Base-by-base conservation (phyloP, 495 filamentous ascomycete genomes). In the Lasiosphaeria hispida region DNA sequence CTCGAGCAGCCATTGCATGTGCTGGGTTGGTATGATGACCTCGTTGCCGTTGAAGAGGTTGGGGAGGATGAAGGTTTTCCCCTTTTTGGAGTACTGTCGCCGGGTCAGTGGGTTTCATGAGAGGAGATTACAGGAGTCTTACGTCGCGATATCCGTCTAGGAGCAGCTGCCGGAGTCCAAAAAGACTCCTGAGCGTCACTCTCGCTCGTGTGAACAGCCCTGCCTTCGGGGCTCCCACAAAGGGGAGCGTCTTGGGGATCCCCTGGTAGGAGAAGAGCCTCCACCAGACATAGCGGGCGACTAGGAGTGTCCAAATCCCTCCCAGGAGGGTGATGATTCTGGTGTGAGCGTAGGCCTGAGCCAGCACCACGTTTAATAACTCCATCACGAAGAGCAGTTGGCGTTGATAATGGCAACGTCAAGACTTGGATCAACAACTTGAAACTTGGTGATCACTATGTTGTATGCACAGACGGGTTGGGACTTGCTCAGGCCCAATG, bases 1-100 rank as follows among this genome's bases (percentile, higher is more conserved):
- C 19, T 71, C 66, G 5, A 75, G 41, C n/a, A 80, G 66, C 75
- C 75, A 80, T 42, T 58, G 48, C n/a, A 75, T 62, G 17, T 72
- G 59, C 1, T 67, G 60, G 5, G 59, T 62, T 1, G 76, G 76
- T 7, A 78, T 53, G 10, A 79, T 61, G 13, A 79, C 66, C 53
- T 78, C 73, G 11, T 75, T 75, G 10, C 72, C 67, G 19, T 69
- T 72, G 37, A 71, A 60, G 17, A 71, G 63, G 57, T 75, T 74
- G 1, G 77, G 75, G 4, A 75, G 61, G 8, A 80, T 63, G 50
- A 71, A 80, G 4, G 68, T 56, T 23, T 68, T 57, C 48, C 58
- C 59, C 14, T 62, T 48, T 43, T 75, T 77, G 19, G 69, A 73
- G 59, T 76, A 77, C 75, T 77, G 33, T 4, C 5, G 30, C 13